Evolutionary conservation across 495 filamentous ascomycete genomes (phyloP), one percentile per base, ranked within the genome.

Genomic region (Annulohypoxylon moriforme): DNA sequence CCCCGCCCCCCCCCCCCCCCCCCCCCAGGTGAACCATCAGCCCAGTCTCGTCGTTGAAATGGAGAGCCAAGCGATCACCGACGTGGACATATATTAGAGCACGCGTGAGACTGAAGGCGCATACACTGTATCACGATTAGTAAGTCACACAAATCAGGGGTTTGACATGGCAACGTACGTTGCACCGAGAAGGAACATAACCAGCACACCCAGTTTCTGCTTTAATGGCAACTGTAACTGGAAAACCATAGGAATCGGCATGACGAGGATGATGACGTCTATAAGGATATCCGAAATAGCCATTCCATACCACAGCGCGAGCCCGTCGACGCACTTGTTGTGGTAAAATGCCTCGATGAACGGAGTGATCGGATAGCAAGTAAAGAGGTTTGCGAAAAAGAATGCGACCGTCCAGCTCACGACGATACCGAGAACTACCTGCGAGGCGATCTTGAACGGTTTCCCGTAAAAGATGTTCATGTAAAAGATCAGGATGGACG

Each of bases 401-500:
- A 84, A 78, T 5, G 84, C 72, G 60, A 86, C 60, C 22, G 82
- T 80, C 46, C 84, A 80, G 0, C 52, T 73, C 10, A 82, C 44
- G 34, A 83, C 81, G 29, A 86, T 69, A 4, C 61, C 74, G 49
- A 85, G 76, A 36, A 64, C 60, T 10, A 64, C 22, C 24, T 64
- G 49, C 6, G 47, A 25, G 20, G 60, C 60, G 60, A 53, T 64
- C 47, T 64, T 53, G 33, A 64, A 64, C 13, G 34, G 60, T 33
- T 42, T 64, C 4, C 60, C 60, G 11, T 52, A 64, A 22, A 67
- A 64, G 42, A 77, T 75, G 50, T 67, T 60, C 81, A 82, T 74
- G 81, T 89, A 72, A 80, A 85, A 73, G 83, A 88, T 66, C 78
- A 87, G 75, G 81, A 88, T 78, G 9, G 78, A 79, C 0, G 82